phyloP scores from a whole-genome alignment of 1,284 basidiomycete species.

The Trametes polyzona region DNA sequence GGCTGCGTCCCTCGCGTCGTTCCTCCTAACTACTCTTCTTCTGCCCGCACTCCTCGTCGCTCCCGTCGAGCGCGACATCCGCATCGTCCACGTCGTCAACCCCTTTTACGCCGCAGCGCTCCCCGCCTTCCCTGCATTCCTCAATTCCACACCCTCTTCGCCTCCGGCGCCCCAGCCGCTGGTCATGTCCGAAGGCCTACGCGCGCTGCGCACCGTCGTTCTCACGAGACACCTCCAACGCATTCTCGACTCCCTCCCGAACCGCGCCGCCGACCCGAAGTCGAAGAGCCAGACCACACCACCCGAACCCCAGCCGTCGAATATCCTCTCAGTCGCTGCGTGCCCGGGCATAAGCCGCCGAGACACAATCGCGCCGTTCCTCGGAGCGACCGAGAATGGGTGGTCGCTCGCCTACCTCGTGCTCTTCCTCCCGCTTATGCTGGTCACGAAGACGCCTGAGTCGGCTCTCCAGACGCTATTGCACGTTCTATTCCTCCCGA shows the following conservation, averaged over 20 bases:
- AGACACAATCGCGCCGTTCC: constrained; percentile 66
- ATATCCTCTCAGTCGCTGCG: constrained; percentile 72
- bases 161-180: constrained; percentile 49
- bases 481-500: constrained; percentile 76
- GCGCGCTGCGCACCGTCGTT: constrained; percentile 66
- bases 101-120: constrained; percentile 82
- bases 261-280: constrained; percentile 46
- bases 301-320: constrained; percentile 54
- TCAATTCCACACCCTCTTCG: constrained; percentile 28
- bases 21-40: constrained; percentile 77
- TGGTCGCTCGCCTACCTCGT: constrained; percentile 60
- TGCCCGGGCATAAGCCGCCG: constrained; percentile 74
- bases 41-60: constrained; percentile 79
- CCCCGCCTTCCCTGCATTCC: constrained; percentile 45
- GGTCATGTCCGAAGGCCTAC: constrained; percentile 54
- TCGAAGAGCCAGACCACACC: not conserved
- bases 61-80: constrained; percentile 82
- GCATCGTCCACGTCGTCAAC: constrained; percentile 80
- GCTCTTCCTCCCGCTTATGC: constrained; percentile 58
- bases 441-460: constrained; percentile 64
- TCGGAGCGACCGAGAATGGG: constrained; percentile 44
- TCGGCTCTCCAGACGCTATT: constrained; percentile 65
- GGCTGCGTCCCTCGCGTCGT: constrained; percentile 64
- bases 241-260: constrained; percentile 74
- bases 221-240: constrained; percentile 77